phyloP scores from a whole-genome alignment of 768 basidiomycete genomes.

The Hericium alpestre region DNA sequence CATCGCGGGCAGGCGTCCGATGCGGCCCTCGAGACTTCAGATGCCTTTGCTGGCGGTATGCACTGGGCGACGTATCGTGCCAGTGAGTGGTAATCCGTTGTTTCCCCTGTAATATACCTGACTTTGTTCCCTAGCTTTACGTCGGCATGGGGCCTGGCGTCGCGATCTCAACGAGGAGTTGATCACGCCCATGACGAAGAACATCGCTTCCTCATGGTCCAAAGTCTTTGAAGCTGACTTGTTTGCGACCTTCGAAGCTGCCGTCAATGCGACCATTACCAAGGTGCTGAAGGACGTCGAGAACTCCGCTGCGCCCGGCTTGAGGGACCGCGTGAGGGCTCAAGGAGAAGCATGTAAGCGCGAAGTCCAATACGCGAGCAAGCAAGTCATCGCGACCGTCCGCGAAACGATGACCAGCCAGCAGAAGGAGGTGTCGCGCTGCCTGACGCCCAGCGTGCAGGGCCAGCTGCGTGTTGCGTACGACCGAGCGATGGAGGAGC shows the following conservation, averaged over 20 bases:
- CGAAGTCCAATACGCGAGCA: conserved; percentile 39
- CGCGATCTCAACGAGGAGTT: conserved; percentile 54
- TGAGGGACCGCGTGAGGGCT: conserved; percentile 39
- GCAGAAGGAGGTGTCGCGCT: conserved; percentile 52
- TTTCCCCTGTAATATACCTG: not conserved
- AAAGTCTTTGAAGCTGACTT: conserved; percentile 52
- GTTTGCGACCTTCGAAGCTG: conserved; percentile 36
- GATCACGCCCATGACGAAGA: conserved; percentile 44
- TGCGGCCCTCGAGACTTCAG: conserved; percentile 35
- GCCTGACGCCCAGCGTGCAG: conserved; percentile 47
- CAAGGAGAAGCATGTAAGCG: conserved; percentile 44
- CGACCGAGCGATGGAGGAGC: conserved; percentile 40
- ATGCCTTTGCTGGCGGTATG: conserved; percentile 42
- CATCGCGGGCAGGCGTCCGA: conserved; percentile 23
- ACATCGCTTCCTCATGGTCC: conserved; percentile 48
- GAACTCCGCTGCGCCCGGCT: conserved; percentile 36
- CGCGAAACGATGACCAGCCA: conserved; percentile 37
- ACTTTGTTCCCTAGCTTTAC: conserved; percentile 24
- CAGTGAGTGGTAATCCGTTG: conserved; percentile 25
- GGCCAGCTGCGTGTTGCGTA: conserved; percentile 41
- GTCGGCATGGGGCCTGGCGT: conserved; percentile 45
- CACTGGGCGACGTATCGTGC: conserved; percentile 54
- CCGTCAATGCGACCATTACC: conserved; percentile 27
- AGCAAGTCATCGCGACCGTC: conserved; percentile 37
- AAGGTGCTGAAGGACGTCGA: conserved; percentile 42